These are phyloP conservation scores for Hysterangium stoloniferum DNA, from an alignment of 768 basidiomycete genomes.

Conservation along the genomic window DNA sequence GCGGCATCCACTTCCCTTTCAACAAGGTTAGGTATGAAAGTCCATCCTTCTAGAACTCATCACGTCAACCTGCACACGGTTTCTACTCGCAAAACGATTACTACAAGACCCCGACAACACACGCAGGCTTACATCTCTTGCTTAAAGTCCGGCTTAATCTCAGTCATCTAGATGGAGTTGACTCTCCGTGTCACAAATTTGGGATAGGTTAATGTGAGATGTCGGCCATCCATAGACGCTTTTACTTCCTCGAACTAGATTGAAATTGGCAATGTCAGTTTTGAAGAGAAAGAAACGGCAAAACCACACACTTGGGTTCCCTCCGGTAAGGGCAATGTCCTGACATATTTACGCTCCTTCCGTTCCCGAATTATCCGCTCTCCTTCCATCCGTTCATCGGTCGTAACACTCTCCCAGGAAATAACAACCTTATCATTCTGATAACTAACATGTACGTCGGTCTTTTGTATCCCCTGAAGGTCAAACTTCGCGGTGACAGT, in stretches of 20 bases:
- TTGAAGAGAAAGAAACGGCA: background rate
- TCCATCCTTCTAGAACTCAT: too few relatives aligned
- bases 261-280: background rate
- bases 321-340: conserved; percentile 65
- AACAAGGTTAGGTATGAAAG: too few relatives aligned
- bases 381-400: conserved; percentile 54
- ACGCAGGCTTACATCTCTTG: too few relatives aligned
- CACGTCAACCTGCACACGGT: too few relatives aligned
- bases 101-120: too few relatives aligned
- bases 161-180: background rate
- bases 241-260: conserved; percentile 65
- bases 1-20: too few relatives aligned
- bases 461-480: conserved; percentile 58
- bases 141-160: background rate
- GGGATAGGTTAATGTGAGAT: conserved; percentile 59
- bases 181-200: conserved; percentile 1
- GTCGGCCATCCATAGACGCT: conserved; percentile 55
- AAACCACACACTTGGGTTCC: conserved; percentile 51
- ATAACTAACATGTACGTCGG: conserved; percentile 70
- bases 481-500: conserved; percentile 62
- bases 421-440: conserved; percentile 54
- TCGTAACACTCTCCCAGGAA: conserved; percentile 56
- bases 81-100: too few relatives aligned
- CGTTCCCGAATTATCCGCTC: conserved; percentile 55
- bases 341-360: conserved; percentile 53